These are phyloP conservation scores for Pleurotus platypus DNA, from an alignment of 768 basidiomycete genomes.

Conservation along the genomic window DNA sequence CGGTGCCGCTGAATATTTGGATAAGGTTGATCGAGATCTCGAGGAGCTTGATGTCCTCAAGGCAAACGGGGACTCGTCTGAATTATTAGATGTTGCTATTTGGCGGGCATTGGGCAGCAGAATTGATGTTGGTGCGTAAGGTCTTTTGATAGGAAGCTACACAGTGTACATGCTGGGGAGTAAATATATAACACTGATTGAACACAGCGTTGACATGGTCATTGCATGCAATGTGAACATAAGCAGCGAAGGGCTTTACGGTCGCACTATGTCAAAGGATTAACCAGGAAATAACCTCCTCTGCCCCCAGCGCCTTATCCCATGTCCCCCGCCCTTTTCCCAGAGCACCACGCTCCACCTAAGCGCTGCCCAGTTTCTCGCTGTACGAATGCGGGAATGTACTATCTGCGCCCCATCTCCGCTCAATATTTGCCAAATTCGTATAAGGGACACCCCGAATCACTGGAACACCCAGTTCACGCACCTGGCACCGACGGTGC, in stretches of 20 bases:
- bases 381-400: conserved; percentile 8
- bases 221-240: too few species aligned
- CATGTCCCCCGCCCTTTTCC: not conserved
- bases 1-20: conserved; percentile 28
- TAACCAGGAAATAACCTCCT: conserved; percentile 1
- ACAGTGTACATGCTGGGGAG: too few species aligned
- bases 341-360: conserved; percentile 1
- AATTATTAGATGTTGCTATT: too few species aligned
- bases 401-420: not conserved
- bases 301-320: not conserved
- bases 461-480: not conserved
- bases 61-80: too few species aligned
- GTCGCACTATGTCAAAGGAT: not conserved
- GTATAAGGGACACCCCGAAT: not conserved
- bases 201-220: too few species aligned
- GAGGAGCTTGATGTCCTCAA: conserved; percentile 7
- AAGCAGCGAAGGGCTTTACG: too few species aligned
- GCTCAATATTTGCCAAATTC: not conserved
- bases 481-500: not conserved
- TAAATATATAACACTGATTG: too few species aligned
- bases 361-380: not conserved
- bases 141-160: too few species aligned
- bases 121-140: too few species aligned
- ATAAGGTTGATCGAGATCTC: conserved; percentile 21
- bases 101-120: too few species aligned